Conservation (phyloP, 2,329 filamentous ascomycete genomes). For the Didymella exigua region DNA sequence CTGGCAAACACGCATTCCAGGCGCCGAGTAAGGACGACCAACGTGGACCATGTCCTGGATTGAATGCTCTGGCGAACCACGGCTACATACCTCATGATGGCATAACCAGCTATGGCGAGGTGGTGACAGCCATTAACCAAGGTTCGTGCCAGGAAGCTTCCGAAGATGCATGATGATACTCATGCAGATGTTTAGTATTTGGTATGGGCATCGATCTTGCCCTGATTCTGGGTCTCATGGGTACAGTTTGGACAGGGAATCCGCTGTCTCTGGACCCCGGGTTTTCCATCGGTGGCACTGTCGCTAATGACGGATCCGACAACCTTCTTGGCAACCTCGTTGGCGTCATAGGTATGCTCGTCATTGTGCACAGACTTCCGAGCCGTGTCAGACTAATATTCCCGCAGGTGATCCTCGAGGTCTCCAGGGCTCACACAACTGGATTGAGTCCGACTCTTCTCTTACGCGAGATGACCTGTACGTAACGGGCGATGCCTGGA, state of each 20-base stretch:
- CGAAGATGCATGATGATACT: not conserved
- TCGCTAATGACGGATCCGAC: slow-evolving; percentile 36
- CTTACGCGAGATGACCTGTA: slow-evolving; percentile 53
- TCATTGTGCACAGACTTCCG: slow-evolving; percentile 18
- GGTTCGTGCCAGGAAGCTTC: slow-evolving; percentile 39
- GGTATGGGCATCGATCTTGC: slow-evolving; percentile 53
- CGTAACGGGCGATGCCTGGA: slow-evolving; percentile 46
- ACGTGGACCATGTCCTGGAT: slow-evolving; percentile 50
- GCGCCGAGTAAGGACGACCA: slow-evolving; percentile 49
- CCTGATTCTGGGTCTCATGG: slow-evolving; percentile 51
- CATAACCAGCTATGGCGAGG: slow-evolving; percentile 50
- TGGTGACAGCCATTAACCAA: slow-evolving; percentile 50
- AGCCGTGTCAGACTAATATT: slow-evolving; percentile 38
- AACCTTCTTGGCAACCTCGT: slow-evolving; percentile 53
- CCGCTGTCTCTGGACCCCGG: slow-evolving; percentile 56
- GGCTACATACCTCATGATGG: slow-evolving; percentile 37
- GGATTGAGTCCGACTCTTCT: slow-evolving; percentile 51
- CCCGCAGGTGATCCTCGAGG: slow-evolving; percentile 49
- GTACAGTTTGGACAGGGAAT: slow-evolving; percentile 58
- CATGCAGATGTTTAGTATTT: slow-evolving; percentile 40
- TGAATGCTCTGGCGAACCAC: slow-evolving; percentile 52
- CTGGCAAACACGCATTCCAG: slow-evolving; percentile 34
- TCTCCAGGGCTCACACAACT: slow-evolving; percentile 54
- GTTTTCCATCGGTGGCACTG: slow-evolving; percentile 56
- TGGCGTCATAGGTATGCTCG: slow-evolving; percentile 48